phyloP scores from a whole-genome alignment of 1,139 yeast genomes.

The Pichia sp. region DNA sequence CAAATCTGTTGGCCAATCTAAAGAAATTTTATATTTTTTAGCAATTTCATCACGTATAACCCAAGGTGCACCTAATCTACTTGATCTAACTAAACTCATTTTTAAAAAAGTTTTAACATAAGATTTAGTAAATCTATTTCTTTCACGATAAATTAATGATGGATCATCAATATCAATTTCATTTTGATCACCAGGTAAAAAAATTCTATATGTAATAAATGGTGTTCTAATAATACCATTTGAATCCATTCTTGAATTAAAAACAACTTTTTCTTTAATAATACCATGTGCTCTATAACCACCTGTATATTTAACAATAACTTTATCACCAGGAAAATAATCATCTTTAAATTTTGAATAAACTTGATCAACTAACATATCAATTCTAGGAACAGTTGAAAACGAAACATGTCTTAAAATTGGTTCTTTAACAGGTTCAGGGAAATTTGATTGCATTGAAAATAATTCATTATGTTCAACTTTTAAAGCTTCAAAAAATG shows the following conservation, averaged over 20 bases:
- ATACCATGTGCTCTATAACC: slow-evolving; percentile 37
- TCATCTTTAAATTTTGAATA: slow-evolving; percentile 70
- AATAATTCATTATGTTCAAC: slow-evolving; percentile 66
- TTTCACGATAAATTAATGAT: slow-evolving; percentile 64
- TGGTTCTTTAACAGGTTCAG: slow-evolving; percentile 88
- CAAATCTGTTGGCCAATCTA: slow-evolving; percentile 46
- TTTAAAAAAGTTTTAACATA: slow-evolving; percentile 84
- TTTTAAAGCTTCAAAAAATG: slow-evolving; percentile 81
- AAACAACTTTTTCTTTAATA: slow-evolving; percentile 55
- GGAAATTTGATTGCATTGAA: slow-evolving; percentile 75
- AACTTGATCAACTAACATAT: slow-evolving; percentile 80
- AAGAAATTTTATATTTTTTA: slow-evolving; percentile 51
- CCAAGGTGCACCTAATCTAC: slow-evolving; percentile 95
- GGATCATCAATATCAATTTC: slow-evolving; percentile 62
- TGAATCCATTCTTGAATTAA: slow-evolving; percentile 39
- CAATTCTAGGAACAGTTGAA: slow-evolving; percentile 77
- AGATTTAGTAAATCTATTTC: slow-evolving; percentile 86
- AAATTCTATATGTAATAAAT: slow-evolving; percentile 66
- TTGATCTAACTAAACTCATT: slow-evolving; percentile 73
- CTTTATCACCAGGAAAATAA: slow-evolving; percentile 87
- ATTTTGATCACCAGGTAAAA: slow-evolving; percentile 15
- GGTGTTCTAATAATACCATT: slow-evolving; percentile 50
- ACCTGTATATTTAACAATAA: slow-evolving; percentile 45
- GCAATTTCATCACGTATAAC: slow-evolving; percentile 79
- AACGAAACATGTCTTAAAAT: slow-evolving; percentile 79